Evolutionary conservation across 306 rosid genomes (phyloP).

Genomic region (Vachellia collinsii): DNA sequence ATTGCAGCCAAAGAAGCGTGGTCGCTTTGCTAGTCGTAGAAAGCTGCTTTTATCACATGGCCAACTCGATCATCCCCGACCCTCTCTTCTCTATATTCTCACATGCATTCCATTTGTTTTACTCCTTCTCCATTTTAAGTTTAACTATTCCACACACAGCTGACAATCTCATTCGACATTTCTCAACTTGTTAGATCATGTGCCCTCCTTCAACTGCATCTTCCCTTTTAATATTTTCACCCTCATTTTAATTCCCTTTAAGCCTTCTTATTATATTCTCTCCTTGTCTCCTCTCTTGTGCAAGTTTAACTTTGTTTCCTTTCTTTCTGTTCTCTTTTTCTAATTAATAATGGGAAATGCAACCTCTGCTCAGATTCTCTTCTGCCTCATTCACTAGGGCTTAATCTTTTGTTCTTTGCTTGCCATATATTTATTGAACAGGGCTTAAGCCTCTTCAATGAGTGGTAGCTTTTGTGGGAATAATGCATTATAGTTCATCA

Average conservation of each 20-base stretch:
- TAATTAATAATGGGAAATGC: background rate
- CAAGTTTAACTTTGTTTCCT: background rate
- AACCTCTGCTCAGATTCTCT: constrained; percentile 38
- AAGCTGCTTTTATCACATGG: constrained; percentile 96
- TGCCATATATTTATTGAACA: constrained; percentile 44
- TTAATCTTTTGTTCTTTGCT: constrained; percentile 3
- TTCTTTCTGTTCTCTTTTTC: background rate
- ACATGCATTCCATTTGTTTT: constrained; percentile 30
- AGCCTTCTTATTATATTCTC: constrained; percentile 38
- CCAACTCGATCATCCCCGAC: constrained; percentile 50
- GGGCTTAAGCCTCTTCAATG: constrained; percentile 4
- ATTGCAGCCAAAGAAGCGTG: constrained; percentile 96
- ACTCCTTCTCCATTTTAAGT: constrained; percentile 14
- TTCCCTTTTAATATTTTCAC: constrained; percentile 34
- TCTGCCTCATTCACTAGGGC: background rate
- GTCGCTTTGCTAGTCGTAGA: constrained; percentile 70
- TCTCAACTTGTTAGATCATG: constrained; percentile 52
- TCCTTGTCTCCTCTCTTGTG: background rate
- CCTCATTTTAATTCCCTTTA: constrained; percentile 33
- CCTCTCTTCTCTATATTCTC: constrained; percentile 13
- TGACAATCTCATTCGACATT: constrained; percentile 31
- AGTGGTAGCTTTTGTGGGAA: constrained; percentile 27
- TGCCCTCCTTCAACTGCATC: constrained; percentile 51
- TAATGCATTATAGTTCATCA: constrained; percentile 23
- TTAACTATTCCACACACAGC: constrained; percentile 19